Evolutionary conservation across 371 early-diverging fungal species (phyloP), one percentile per base, ranked within the genome.

Genomic region (Apophysomyces trapeziformis): DNA sequence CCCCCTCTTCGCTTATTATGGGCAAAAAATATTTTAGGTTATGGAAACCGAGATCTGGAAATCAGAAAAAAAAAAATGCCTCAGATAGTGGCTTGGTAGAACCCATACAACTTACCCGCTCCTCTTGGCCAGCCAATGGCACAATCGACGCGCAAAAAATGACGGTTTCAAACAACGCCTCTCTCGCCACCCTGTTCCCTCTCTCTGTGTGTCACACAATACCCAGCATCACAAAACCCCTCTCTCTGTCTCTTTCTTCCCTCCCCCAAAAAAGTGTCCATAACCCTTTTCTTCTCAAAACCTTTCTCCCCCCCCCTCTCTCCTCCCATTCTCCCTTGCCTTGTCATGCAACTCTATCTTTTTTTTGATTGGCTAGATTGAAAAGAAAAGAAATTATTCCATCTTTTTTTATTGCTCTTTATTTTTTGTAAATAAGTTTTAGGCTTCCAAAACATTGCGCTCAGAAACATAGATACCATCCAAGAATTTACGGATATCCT

Each of bases 401-500:
- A 45, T 18, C 13, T 5, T 45, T 45, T 45, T 13, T 12, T 16
- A 8, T 45, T n/a, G n/a, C 16, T 45, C 4, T 43, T 50, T 50
- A 21, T 50, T 50, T 50, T 50, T 50, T 50, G 54, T 16, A 7
- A 16, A 16, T 9, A 41, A 4, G 8, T 41, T 41, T 41, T 41
- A 41, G 47, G 68, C 68, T 63, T 78, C 77, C 46, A 83, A 61
- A 59, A 79, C 78, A 38, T 77, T 79, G 67, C 84, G 84, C 83
- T 95, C 93, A 64, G 96, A 96, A 68, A 98, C 95, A 91, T 97
- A 98, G 93, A 98, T 93, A 91, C 98, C 99, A 85, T 99, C 99
- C 83, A 99, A 89, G 94, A 99, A 99, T 88, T 99, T 97, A 89
- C 99, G 95, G 85, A 96, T 96, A 96, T 96, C 96, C 87, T 92